Conservation (phyloP, 1,284 basidiomycete species). For the Ustilago crameri region DNA sequence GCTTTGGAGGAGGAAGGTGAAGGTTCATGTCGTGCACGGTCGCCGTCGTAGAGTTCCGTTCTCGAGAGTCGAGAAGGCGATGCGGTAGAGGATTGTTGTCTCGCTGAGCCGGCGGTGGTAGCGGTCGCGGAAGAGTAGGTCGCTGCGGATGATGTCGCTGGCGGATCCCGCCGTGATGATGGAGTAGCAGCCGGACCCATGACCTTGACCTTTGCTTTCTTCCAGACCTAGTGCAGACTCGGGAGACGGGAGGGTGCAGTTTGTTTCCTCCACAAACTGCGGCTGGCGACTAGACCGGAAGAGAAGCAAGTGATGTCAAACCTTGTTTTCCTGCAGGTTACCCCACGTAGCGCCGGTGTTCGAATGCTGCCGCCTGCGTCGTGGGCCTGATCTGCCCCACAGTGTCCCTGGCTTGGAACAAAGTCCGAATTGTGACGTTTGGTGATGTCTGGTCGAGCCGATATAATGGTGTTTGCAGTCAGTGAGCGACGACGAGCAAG, state of each 20-base stretch:
- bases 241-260: slow-evolving; percentile 12
- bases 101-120: not conserved
- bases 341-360: not conserved
- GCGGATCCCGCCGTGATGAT: slow-evolving; percentile 19
- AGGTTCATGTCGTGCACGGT: slow-evolving; percentile 1
- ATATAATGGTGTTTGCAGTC: not conserved
- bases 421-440: not conserved
- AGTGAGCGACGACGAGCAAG: slow-evolving; percentile 11
- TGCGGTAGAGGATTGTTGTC: not conserved
- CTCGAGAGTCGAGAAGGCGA: slow-evolving; percentile 12
- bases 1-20: slow-evolving; percentile 9
- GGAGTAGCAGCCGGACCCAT: slow-evolving; percentile 24
- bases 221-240: slow-evolving; percentile 8
- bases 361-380: not conserved
- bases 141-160: not conserved
- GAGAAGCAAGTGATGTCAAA: slow-evolving; percentile 1
- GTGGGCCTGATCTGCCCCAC: not conserved
- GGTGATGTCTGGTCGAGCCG: not conserved
- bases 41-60: not conserved
- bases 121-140: not conserved
- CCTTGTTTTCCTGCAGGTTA: not conserved
- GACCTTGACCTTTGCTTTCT: slow-evolving; percentile 5
- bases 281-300: slow-evolving; percentile 32
- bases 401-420: not conserved
- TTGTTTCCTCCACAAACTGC: slow-evolving; percentile 11